Conservation (phyloP, 495 filamentous ascomycete species). For the Acidomyces sp. region DNA sequence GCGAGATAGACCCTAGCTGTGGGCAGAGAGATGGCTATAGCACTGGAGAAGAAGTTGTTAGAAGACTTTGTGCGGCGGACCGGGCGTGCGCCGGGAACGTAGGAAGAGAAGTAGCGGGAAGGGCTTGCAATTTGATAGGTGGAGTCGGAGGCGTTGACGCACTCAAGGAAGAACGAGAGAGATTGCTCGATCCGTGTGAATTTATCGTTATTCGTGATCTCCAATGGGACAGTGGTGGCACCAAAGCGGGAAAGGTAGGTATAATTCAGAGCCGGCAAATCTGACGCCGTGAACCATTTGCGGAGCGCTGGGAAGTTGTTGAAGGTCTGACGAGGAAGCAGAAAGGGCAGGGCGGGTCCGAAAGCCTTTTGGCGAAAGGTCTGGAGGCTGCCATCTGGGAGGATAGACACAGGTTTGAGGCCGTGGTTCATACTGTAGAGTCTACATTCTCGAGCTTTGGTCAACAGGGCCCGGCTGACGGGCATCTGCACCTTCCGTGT, state of each 20-base stretch:
- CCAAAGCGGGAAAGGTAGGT: constrained; percentile 38
- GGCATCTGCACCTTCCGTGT: no score
- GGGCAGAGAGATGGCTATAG: constrained; percentile 6
- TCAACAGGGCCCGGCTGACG: no score
- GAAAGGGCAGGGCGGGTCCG: constrained; percentile 32
- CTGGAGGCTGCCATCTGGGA: constrained; percentile 22
- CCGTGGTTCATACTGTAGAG: no score
- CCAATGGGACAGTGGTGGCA: constrained; percentile 43
- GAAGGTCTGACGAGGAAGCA: constrained; percentile 37
- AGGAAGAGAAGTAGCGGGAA: constrained; percentile 18
- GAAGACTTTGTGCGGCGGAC: constrained; percentile 7
- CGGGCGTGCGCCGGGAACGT: constrained; percentile 13
- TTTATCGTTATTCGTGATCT: constrained; percentile 33
- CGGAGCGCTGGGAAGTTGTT: constrained; percentile 36
- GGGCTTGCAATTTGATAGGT: constrained; percentile 1
- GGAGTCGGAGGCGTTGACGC: constrained; percentile 20
- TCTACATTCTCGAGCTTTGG: no score
- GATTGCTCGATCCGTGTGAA: constrained; percentile 48
- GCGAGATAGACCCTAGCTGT: constrained; percentile 58
- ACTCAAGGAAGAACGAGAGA: constrained; percentile 44
- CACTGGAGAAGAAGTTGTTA: constrained; percentile 20
- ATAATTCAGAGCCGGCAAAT: constrained; percentile 31
- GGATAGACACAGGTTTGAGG: constrained; percentile 6
- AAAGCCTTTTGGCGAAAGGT: constrained; percentile 40
- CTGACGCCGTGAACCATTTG: constrained; percentile 38